Conservation (phyloP, 2,329 filamentous ascomycete species). For the Ilyonectria sp. region DNA sequence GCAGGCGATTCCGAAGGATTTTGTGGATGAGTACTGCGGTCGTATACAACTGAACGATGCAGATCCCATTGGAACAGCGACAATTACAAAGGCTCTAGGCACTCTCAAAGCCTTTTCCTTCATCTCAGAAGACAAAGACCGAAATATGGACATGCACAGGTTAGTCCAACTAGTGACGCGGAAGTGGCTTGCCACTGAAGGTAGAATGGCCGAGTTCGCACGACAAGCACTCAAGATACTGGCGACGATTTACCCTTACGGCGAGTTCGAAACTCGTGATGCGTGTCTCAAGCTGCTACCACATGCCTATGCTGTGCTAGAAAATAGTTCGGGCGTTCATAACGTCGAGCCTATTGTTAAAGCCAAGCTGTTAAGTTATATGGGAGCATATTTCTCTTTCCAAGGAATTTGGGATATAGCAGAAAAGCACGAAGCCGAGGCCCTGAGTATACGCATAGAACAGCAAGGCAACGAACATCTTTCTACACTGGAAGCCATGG, state of each 20-base stretch:
- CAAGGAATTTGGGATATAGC: not conserved
- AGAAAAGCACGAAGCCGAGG: not conserved
- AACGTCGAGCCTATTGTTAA: conserved; percentile 16
- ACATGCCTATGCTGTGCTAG: conserved; percentile 41
- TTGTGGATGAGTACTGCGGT: conserved; percentile 38
- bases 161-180: conserved; percentile 28
- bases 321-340: conserved; percentile 23
- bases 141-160: conserved; percentile 30
- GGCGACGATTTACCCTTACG: conserved; percentile 36
- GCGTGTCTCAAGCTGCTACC: conserved; percentile 40
- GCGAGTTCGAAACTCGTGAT: conserved; percentile 14
- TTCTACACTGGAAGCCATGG: not conserved
- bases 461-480: not conserved
- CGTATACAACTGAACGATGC: not conserved
- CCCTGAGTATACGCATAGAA: not conserved
- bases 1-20: conserved; percentile 47
- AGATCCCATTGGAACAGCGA: not conserved
- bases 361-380: not conserved
- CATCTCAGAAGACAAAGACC: conserved; percentile 1
- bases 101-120: conserved; percentile 48
- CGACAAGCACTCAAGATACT: conserved; percentile 41
- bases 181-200: conserved; percentile 14
- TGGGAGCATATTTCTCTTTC: not conserved
- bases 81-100: conserved; percentile 41
- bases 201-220: conserved; percentile 7